Evolutionary conservation across 2,329 filamentous ascomycete species (phyloP).

Genomic region (Penicillium decumbens): DNA sequence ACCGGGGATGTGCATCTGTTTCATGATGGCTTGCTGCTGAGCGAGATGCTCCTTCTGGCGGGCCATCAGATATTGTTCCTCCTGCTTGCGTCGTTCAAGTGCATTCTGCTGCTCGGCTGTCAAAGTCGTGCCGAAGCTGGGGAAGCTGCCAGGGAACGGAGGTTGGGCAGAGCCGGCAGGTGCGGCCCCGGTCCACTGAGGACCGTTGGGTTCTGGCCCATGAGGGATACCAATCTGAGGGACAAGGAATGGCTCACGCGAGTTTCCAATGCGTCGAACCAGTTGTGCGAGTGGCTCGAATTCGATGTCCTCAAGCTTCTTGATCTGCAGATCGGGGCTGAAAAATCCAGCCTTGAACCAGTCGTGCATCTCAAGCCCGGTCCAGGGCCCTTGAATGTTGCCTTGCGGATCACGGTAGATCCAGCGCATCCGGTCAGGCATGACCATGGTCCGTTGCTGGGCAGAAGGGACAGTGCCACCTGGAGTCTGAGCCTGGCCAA

Average conservation of each 20-base stretch:
- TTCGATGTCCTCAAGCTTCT: constrained; percentile 86
- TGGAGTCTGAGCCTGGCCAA: constrained; percentile 31
- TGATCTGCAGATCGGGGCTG: constrained; percentile 86
- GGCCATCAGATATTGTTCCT: constrained; percentile 95
- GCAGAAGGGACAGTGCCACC: constrained; percentile 60
- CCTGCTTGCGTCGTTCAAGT: constrained; percentile 90
- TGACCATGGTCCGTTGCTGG: constrained; percentile 87
- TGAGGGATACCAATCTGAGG: constrained; percentile 95
- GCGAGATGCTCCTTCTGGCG: constrained; percentile 90
- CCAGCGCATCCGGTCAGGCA: constrained; percentile 99
- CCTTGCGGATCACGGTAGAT: constrained; percentile 95
- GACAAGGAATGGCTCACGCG: constrained; percentile 92
- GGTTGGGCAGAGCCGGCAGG: constrained; percentile 64
- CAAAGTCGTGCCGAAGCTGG: constrained; percentile 86
- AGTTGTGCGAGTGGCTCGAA: constrained; percentile 94
- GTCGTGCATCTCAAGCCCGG: constrained; percentile 97
- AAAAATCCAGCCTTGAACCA: constrained; percentile 99
- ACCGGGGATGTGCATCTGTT: constrained; percentile 64
- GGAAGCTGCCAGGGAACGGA: constrained; percentile 88
- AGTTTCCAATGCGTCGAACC: constrained; percentile 93
- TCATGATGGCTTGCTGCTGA: constrained; percentile 74
- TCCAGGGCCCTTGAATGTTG: constrained; percentile 88
- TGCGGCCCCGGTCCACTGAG: constrained; percentile 49
- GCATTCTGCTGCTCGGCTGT: constrained; percentile 98
- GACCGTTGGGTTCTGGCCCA: constrained; percentile 60